A percentile compares a stretch with the other conserved stretches of the same genome.
Conservation (phyloP, 2,329 filamentous ascomycete species). For the Pseudocercospora pini-densiflorae region DNA sequence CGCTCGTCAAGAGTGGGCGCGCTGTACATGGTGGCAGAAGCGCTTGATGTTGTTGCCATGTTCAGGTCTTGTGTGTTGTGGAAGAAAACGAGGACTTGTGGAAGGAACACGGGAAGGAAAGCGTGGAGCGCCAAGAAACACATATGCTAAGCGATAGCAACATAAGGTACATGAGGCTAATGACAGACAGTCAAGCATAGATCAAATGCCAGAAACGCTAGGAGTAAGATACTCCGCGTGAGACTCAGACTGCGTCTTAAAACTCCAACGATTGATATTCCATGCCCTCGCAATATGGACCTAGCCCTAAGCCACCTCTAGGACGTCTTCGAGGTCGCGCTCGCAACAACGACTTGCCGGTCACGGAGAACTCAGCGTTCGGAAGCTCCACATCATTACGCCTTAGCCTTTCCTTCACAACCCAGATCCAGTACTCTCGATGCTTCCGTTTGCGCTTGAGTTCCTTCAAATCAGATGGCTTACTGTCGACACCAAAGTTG, state of each 20-base stretch:
- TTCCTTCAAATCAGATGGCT: not conserved
- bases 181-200: not conserved
- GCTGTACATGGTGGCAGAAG: not conserved
- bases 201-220: not conserved
- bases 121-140: not conserved
- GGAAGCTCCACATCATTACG: not conserved
- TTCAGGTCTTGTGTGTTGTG: not conserved
- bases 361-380: not conserved
- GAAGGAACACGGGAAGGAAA: not conserved
- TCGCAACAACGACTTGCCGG: too few species aligned
- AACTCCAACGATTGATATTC: not conserved
- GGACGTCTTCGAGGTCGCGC: too few species aligned
- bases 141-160: not conserved
- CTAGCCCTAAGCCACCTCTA: too few species aligned
- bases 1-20: not conserved
- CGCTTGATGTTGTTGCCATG: not conserved
- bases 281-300: not conserved
- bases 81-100: not conserved
- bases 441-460: not conserved
- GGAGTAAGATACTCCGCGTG: not conserved
- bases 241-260: too few species aligned
- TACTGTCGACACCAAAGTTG: not conserved
- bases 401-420: not conserved
- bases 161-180: not conserved
- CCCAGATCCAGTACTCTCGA: too few species aligned